A percentile compares a stretch with the other conserved stretches of the same genome.
phyloP scores from a whole-genome alignment of 306 rosid species.

The Glycine soja region DNA sequence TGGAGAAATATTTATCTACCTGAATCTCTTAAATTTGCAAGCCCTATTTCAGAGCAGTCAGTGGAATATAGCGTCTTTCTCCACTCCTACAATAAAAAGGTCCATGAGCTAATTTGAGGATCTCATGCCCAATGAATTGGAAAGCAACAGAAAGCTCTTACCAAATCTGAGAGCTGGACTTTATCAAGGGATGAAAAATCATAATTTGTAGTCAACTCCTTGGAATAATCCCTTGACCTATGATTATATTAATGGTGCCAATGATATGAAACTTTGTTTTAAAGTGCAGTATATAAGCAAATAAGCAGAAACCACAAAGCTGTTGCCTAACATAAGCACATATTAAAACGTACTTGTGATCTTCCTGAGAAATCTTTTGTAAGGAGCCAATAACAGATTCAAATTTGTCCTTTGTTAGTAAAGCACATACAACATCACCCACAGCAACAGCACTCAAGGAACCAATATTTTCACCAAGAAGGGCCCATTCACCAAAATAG shows the following conservation, averaged over 20 bases:
- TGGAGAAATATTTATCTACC: conserved; percentile 58
- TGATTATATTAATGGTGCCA: conserved; percentile 43
- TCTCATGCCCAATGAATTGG: conserved; percentile 32
- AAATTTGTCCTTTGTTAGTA: conserved; percentile 87
- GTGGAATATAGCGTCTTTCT: conserved; percentile 71
- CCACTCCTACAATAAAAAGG: conserved; percentile 74
- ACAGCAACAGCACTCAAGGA: conserved; percentile 81
- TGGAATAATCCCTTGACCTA: conserved; percentile 67
- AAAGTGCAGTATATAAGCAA: conserved; percentile 32
- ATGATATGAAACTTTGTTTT: conserved; percentile 31
- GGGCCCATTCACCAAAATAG: conserved; percentile 98
- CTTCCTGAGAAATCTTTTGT: conserved; percentile 73
- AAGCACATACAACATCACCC: conserved; percentile 81
- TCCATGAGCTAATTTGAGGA: conserved; percentile 44
- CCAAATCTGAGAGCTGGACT: conserved; percentile 87
- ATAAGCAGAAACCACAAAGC: conserved; percentile 34
- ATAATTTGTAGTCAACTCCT: conserved; percentile 56
- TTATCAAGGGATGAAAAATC: conserved; percentile 67
- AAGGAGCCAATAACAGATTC: conserved; percentile 90
- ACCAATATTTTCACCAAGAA: conserved; percentile 76
- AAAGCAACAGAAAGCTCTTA: conserved; percentile 52
- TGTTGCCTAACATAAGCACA: conserved; percentile 41
- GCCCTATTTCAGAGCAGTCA: conserved; percentile 88
- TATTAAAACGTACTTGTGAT: conserved; percentile 69
- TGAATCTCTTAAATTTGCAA: conserved; percentile 72